These are phyloP conservation scores for Juncus effusus DNA, from an alignment of 176 grass and related monocot genomes.

Conservation along the genomic window DNA sequence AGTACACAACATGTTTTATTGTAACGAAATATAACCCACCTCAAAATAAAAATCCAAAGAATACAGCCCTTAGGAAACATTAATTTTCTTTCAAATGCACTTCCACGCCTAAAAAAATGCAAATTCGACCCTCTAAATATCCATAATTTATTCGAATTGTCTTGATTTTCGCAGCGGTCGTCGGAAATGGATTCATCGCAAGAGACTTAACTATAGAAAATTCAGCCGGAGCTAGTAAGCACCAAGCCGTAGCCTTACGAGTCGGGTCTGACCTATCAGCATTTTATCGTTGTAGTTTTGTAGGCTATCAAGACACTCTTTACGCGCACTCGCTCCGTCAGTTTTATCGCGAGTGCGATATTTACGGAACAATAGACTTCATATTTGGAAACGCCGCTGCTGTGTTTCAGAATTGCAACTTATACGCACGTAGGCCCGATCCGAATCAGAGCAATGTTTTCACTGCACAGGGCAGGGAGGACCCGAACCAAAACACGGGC, in stretches of 20 bases:
- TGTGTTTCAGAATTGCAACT: slow-evolving; percentile 64
- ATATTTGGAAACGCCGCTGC: slow-evolving; percentile 74
- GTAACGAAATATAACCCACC: no score
- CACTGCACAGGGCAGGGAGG: slow-evolving; percentile 67
- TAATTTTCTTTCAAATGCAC: no score
- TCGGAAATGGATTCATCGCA: slow-evolving; percentile 57
- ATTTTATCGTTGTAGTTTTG: slow-evolving; percentile 73
- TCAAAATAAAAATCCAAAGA: no score
- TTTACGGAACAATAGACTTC: slow-evolving; percentile 83
- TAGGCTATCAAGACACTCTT: slow-evolving; percentile 85
- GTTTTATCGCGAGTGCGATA: slow-evolving; percentile 75
- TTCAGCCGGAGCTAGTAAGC: slow-evolving; percentile 51
- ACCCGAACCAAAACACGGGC: slow-evolving; percentile 85
- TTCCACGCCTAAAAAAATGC: background rate
- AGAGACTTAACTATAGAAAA: slow-evolving; percentile 80
- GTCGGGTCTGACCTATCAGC: slow-evolving; percentile 50
- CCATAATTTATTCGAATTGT: background rate
- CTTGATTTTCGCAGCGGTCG: slow-evolving; percentile 39
- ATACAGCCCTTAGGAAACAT: no score
- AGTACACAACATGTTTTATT: no score
- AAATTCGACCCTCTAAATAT: background rate
- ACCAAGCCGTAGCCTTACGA: slow-evolving; percentile 73
- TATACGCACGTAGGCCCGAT: slow-evolving; percentile 56
- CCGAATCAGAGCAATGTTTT: slow-evolving; percentile 59
- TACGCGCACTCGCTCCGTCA: slow-evolving; percentile 81